A percentile compares a stretch with the other conserved stretches of the same genome.
These are phyloP conservation scores for Hymenoscyphus albidus DNA, from an alignment of 2,329 filamentous ascomycete genomes.

Conservation along the genomic window DNA sequence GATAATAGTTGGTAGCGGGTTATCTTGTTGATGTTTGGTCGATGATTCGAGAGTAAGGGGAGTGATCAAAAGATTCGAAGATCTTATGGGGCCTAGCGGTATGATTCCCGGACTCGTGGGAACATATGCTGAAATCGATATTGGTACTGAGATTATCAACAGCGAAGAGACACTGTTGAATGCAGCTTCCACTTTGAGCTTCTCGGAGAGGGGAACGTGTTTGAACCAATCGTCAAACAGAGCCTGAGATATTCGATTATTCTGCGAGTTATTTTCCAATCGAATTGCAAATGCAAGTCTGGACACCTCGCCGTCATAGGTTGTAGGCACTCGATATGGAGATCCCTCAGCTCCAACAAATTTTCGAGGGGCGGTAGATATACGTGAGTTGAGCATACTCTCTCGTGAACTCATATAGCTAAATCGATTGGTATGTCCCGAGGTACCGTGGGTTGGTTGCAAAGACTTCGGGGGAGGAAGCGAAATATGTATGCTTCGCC, in stretches of 20 bases:
- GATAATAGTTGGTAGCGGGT: background rate
- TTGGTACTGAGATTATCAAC: conserved; percentile 10
- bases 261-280: background rate
- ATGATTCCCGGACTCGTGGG: conserved; percentile 5
- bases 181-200: conserved; percentile 12
- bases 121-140: conserved; percentile 6
- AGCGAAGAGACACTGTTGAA: conserved; percentile 10
- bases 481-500: conserved; percentile 1
- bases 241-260: background rate
- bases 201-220: background rate
- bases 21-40: background rate
- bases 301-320: background rate
- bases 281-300: conserved; percentile 3
- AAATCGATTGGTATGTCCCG: background rate
- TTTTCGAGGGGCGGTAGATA: background rate
- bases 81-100: conserved; percentile 9
- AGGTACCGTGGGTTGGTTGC: background rate
- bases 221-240: conserved; percentile 1
- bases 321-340: background rate
- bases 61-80: conserved; percentile 2
- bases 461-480: background rate
- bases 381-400: background rate
- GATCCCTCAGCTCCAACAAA: background rate
- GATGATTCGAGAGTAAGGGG: background rate
- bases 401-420: background rate